Evolutionary conservation across 108 stramenopile genomes (phyloP).

Genomic region (Bacterosira constricta): DNA sequence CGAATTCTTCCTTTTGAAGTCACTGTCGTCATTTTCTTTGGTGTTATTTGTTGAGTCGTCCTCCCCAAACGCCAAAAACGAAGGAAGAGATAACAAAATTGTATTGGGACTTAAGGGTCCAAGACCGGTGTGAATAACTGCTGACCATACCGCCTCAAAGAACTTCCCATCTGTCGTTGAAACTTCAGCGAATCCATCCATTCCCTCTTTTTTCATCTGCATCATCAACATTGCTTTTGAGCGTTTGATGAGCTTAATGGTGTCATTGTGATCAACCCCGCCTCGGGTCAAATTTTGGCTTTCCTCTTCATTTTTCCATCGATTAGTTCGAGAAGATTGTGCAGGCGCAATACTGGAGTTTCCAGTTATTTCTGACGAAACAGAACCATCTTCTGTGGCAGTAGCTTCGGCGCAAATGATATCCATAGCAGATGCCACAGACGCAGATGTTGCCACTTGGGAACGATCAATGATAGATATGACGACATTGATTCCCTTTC

Average conservation of each 20-base stretch:
- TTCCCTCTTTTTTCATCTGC: constrained; percentile 60
- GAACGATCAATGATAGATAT: constrained; percentile 46
- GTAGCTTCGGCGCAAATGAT: constrained; percentile 12
- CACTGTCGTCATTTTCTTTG: not conserved
- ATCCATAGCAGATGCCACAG: constrained; percentile 38
- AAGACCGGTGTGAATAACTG: constrained; percentile 68
- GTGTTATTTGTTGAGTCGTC: not conserved
- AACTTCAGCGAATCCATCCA: constrained; percentile 68
- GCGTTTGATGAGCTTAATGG: constrained; percentile 24
- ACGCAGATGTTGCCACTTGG: constrained; percentile 31
- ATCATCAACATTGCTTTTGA: constrained; percentile 51
- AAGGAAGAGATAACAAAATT: constrained; percentile 70
- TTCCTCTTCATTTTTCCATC: constrained; percentile 39
- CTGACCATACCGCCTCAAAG: constrained; percentile 45
- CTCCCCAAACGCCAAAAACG: constrained; percentile 7
- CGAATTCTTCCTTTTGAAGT: not conserved
- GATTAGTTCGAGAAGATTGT: no score
- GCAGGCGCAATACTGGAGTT: no score
- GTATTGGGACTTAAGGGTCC: constrained; percentile 79
- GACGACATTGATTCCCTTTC: constrained; percentile 67
- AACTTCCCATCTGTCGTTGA: constrained; percentile 32
- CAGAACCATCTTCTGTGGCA: not conserved
- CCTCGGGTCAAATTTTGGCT: not conserved
- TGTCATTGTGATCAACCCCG: constrained; percentile 42
- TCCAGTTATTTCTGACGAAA: no score